Evolutionary conservation across 495 filamentous ascomycete genomes (phyloP), one percentile per base, ranked within the genome.

Genomic region (Halenospora varia): DNA sequence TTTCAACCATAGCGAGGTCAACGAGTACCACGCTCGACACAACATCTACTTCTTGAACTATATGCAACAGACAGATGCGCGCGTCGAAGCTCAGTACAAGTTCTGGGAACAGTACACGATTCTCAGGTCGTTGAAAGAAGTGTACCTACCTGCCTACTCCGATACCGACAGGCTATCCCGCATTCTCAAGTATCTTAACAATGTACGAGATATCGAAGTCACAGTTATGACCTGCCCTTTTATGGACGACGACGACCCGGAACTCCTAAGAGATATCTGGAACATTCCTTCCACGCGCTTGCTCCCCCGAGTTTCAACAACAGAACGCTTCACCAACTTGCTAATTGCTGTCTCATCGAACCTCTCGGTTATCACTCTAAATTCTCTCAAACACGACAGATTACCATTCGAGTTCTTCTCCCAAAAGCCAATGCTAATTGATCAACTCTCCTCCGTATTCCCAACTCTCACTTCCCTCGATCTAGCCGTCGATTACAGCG

Each of bases 381-480:
- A 64, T 19, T 13, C 20, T 1, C 29, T 64, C 4, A 45, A 48
- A 10, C 62, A 64, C 24, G 62, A 64, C 23, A 20, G 62, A 17
- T 25, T 64, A 25, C 58, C 62, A 1, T 58, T 64, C 24, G 57
- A 64, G 23, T 64, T 61, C 55, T 64, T 64, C 40, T 54, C 61
- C 19, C 56, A 64, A 25, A 60, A 57, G 19, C 39, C 25, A 15
- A 39, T 39, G 1, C 2, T 54, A 6, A 49, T 56, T 2, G 44
- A 50, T 4, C 48, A 45, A 0, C 20, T 64, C n/a, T 51, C 53
- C n/a, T 15, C 48, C 10, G 51, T 26, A 2, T 53, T 59, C 25
- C 11, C 47, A 24, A 19, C 10, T n/a, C 57, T 64, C 23, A 60
- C 56, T 1, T 44, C 13, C 2, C 44, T 64, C 40, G 51, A 25